Evolutionary conservation across 129 eudicot species (phyloP).

Genomic region (Lactuca saligna): DNA sequence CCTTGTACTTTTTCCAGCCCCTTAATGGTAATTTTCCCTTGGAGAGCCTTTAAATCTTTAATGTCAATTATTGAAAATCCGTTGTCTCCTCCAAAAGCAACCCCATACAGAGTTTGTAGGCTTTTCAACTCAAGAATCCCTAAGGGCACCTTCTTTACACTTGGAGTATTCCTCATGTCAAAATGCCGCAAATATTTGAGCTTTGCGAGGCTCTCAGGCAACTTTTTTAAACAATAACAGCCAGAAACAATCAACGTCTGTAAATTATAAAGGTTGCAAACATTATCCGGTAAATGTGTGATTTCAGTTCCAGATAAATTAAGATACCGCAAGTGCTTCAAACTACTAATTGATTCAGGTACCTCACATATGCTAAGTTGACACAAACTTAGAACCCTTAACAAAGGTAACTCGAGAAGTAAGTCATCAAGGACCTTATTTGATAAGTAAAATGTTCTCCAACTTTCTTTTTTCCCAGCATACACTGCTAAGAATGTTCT

Average conservation of each 20-base stretch:
- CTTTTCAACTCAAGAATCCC: constrained; percentile 31
- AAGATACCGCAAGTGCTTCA: constrained; percentile 36
- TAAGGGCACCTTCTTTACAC: constrained; percentile 37
- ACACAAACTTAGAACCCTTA: constrained; percentile 28
- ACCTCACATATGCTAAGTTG: constrained; percentile 13
- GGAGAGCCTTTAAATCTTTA: constrained; percentile 19
- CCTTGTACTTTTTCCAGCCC: constrained; percentile 19
- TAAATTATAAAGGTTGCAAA: constrained; percentile 31
- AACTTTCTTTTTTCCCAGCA: not conserved
- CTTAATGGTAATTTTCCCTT: not conserved
- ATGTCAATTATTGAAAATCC: constrained; percentile 29
- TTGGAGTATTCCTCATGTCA: constrained; percentile 36
- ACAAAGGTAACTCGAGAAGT: constrained; percentile 7
- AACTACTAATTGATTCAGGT: constrained; percentile 19
- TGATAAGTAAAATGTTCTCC: constrained; percentile 18
- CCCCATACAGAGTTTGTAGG: constrained; percentile 29
- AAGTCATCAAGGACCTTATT: constrained; percentile 23
- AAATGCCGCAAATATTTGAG: constrained; percentile 42
- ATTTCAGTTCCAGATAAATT: constrained; percentile 20
- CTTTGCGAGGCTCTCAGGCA: constrained; percentile 27
- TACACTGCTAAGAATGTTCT: constrained; percentile 42
- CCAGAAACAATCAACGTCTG: constrained; percentile 36
- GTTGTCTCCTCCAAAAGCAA: constrained; percentile 23
- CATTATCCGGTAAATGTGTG: constrained; percentile 25
- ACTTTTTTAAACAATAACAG: constrained; percentile 26